Conservation (phyloP, 2,329 filamentous ascomycete genomes). For the Parafenestella ontariensis region DNA sequence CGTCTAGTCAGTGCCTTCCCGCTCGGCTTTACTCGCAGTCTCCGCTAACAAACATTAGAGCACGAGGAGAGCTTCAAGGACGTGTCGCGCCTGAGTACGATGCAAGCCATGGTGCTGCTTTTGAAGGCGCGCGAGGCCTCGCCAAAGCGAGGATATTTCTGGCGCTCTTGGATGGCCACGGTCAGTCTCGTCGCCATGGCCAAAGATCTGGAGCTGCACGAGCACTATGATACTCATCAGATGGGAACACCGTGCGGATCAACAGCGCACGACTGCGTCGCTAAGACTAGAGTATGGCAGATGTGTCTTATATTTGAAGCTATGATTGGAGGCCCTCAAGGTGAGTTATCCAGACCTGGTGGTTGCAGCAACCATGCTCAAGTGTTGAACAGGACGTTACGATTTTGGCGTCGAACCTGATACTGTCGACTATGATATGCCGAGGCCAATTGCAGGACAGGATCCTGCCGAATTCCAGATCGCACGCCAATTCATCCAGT, state of each 20-base stretch:
- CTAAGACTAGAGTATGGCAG: conserved; percentile 90
- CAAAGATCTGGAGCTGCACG: conserved; percentile 87
- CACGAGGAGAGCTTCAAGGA: conserved; percentile 96
- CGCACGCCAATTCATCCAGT: conserved; percentile 84
- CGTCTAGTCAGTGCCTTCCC: conserved; percentile 71
- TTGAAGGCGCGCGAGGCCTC: conserved; percentile 91
- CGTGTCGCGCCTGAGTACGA: conserved; percentile 84
- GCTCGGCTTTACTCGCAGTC: background rate
- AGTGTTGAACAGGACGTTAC: conserved; percentile 61
- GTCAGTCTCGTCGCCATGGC: conserved; percentile 93
- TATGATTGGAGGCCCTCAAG: conserved; percentile 94
- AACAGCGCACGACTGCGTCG: conserved; percentile 75
- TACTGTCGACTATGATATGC: conserved; percentile 76
- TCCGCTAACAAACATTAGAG: conserved; percentile 58
- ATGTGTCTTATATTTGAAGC: conserved; percentile 83
- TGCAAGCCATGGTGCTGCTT: conserved; percentile 86
- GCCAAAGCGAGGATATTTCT: conserved; percentile 93
- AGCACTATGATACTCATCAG: conserved; percentile 82
- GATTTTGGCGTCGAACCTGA: conserved; percentile 79
- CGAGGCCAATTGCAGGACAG: conserved; percentile 67
- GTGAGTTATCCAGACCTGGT: conserved; percentile 55
- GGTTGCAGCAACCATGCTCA: conserved; percentile 8
- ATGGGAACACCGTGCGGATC: conserved; percentile 74
- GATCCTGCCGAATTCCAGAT: conserved; percentile 78
- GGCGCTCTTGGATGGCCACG: conserved; percentile 95